Percentiles rank a stretch among this genome's conserved stretches.
Evolutionary conservation across 2,329 filamentous ascomycete genomes (phyloP).

Genomic region (Trichoderma sp.): DNA sequence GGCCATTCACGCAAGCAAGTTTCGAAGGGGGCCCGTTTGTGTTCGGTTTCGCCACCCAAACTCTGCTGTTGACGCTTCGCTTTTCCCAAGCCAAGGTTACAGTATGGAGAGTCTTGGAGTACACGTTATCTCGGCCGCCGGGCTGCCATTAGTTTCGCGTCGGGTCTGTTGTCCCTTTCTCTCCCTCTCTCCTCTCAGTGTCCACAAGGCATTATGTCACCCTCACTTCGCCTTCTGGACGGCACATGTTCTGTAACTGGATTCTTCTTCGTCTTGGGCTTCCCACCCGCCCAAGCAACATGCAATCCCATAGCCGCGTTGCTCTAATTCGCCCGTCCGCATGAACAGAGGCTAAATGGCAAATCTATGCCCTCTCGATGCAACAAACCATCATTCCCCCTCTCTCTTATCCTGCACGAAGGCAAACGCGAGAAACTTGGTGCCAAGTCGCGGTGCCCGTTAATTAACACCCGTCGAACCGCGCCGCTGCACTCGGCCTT

Average conservation of each 20-base stretch:
- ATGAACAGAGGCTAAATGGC: background rate
- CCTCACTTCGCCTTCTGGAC: background rate
- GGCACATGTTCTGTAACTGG: background rate
- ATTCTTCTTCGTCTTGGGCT: background rate
- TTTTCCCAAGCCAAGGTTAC: background rate
- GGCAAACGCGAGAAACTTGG: background rate
- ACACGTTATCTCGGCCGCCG: background rate
- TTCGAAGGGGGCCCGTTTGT: background rate
- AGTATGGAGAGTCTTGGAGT: background rate
- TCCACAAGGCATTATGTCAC: conserved; percentile 1
- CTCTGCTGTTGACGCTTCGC: background rate
- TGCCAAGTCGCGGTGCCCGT: background rate
- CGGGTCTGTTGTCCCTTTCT: background rate
- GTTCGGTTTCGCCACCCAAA: background rate
- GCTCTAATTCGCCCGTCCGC: background rate
- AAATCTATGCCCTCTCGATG: background rate
- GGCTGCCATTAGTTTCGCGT: background rate
- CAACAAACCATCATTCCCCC: background rate
- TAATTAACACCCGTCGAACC: background rate
- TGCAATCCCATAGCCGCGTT: background rate
- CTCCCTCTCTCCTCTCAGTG: background rate
- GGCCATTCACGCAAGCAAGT: background rate
- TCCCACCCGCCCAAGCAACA: background rate
- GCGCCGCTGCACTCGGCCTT: background rate
- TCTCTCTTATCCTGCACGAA: background rate